These are phyloP conservation scores for Penicillium longicatenatum DNA, from an alignment of 495 filamentous ascomycete species.

Conservation along the genomic window DNA sequence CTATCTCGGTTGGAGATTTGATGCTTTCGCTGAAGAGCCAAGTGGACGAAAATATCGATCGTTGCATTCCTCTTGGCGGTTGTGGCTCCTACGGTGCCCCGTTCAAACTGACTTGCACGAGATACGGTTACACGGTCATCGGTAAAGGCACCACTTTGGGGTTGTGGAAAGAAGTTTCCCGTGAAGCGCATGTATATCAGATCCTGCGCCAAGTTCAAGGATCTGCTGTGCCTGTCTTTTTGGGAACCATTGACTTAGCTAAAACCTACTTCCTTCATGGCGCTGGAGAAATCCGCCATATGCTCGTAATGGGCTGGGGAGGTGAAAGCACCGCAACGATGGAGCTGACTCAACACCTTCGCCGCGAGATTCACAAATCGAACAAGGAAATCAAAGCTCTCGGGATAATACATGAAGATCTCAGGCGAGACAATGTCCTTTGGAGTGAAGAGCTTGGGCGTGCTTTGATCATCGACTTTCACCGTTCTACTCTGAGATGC, in stretches of 20 bases:
- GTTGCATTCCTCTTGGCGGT: conserved; percentile 23
- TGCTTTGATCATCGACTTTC: conserved; percentile 38
- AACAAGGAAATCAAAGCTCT: conserved; percentile 23
- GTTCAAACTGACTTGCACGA: conserved; percentile 42
- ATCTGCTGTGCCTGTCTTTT: conserved; percentile 41
- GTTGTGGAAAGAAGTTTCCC: conserved; percentile 38
- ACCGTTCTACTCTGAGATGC: conserved; percentile 23
- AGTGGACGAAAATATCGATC: conserved; percentile 33
- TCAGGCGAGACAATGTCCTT: conserved; percentile 30
- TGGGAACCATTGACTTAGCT: conserved; percentile 45
- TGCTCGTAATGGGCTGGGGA: conserved; percentile 51
- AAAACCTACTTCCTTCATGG: conserved; percentile 40
- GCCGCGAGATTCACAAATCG: conserved; percentile 16
- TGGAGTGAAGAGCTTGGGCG: conserved; percentile 32
- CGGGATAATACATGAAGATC: conserved; percentile 23
- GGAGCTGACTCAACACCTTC: conserved; percentile 14
- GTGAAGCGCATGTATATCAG: conserved; percentile 45
- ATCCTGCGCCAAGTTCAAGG: conserved; percentile 42
- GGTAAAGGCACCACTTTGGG: conserved; percentile 45
- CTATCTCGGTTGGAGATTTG: conserved; percentile 17
- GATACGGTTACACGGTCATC: conserved; percentile 50
- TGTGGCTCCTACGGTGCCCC: conserved; percentile 33
- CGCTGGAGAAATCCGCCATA: conserved; percentile 44
- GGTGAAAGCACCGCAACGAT: conserved; percentile 28
- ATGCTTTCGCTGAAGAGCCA: conserved; percentile 22